phyloP scores from a whole-genome alignment of 441 rosid species.

The Macaranga tanarius region DNA sequence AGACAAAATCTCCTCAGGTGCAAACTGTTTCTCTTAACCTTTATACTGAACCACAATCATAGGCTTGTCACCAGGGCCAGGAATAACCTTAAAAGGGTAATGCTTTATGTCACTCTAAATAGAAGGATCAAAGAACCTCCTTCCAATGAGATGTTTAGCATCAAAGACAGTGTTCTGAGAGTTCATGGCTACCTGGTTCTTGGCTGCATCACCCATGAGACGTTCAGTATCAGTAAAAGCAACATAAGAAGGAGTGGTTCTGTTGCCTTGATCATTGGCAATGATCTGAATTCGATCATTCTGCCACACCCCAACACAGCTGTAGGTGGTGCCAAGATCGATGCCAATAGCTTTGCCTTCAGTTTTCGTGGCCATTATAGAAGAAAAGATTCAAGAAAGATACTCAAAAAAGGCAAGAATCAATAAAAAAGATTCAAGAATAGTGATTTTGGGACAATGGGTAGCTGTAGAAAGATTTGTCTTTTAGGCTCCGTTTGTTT shows the following conservation, averaged over 20 bases:
- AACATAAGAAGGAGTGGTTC: slow-evolving; percentile 62
- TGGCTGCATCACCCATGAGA: slow-evolving; percentile 51
- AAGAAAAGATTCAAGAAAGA: too few species aligned
- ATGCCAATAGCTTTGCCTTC: too few species aligned
- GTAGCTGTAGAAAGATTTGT: too few species aligned
- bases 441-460: too few species aligned
- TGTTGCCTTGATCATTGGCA: slow-evolving; percentile 58
- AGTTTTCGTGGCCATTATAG: too few species aligned
- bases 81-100: slow-evolving; percentile 66
- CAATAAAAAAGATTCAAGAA: too few species aligned
- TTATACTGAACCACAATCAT: slow-evolving; percentile 60
- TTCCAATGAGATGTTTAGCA: slow-evolving; percentile 77
- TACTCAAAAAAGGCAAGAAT: too few species aligned
- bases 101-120: slow-evolving; percentile 58
- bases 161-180: slow-evolving; percentile 58
- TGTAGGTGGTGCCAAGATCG: slow-evolving; percentile 61
- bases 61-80: slow-evolving; percentile 72
- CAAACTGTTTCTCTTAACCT: slow-evolving; percentile 50
- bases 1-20: slow-evolving; percentile 56
- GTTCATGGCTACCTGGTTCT: slow-evolving; percentile 66
- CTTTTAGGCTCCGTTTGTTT: too few species aligned
- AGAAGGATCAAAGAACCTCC: slow-evolving; percentile 49
- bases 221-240: slow-evolving; percentile 57
- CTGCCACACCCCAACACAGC: slow-evolving; percentile 64
- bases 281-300: slow-evolving; percentile 66